A percentile compares a stretch with the other conserved stretches of the same genome.
phyloP scores from a whole-genome alignment of 2,329 filamentous ascomycete genomes.

The Aureobasidium subglaciale region DNA sequence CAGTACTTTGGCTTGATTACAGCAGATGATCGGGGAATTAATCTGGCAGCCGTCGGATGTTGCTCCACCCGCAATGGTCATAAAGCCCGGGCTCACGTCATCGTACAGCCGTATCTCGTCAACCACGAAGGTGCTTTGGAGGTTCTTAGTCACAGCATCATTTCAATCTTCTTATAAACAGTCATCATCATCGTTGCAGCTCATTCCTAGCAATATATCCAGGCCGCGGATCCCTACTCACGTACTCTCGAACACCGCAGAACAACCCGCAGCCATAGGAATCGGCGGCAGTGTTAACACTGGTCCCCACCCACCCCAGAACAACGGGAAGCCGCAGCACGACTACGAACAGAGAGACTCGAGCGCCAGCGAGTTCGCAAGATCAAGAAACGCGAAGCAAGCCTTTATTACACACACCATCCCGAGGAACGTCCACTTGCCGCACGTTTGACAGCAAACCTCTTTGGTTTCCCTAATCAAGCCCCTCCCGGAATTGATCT shows the following conservation, averaged over 20 bases:
- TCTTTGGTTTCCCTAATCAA: not conserved
- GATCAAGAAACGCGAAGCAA: not conserved
- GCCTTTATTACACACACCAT: not conserved
- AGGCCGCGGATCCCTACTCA: too few relatives aligned
- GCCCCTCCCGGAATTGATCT: not conserved
- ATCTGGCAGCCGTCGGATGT: not conserved
- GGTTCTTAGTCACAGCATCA: too few relatives aligned
- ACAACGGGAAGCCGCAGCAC: not conserved
- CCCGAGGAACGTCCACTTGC: not conserved
- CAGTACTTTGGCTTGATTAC: not conserved
- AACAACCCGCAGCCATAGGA: too few relatives aligned
- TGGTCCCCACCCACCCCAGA: not conserved
- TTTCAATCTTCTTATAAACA: not conserved
- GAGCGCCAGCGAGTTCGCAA: not conserved
- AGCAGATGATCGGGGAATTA: not conserved
- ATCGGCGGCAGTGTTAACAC: not conserved
- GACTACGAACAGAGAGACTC: not conserved
- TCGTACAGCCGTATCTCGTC: not conserved
- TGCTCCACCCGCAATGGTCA: not conserved
- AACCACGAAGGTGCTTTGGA: slow-evolving; percentile 10
- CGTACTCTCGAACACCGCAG: too few relatives aligned
- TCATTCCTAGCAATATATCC: not conserved
- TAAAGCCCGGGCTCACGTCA: slow-evolving; percentile 8
- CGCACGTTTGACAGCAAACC: not conserved
- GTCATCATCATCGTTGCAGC: not conserved